A percentile compares a stretch with the other conserved stretches of the same genome.
These are phyloP conservation scores for Oryza glaberrima DNA, from an alignment of 176 grass and related monocot genomes.

Conservation along the genomic window DNA sequence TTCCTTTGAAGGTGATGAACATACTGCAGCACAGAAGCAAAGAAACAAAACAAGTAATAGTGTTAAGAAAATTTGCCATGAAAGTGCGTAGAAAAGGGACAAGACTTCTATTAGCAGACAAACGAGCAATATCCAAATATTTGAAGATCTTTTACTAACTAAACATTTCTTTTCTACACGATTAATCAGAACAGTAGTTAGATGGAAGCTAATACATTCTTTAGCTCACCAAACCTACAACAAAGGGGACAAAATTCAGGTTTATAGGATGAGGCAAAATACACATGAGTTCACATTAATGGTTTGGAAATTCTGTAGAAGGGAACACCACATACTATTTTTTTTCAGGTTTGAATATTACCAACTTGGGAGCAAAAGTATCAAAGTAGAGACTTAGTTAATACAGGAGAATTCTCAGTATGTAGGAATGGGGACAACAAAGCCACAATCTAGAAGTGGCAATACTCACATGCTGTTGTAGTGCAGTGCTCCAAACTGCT, in stretches of 20 bases:
- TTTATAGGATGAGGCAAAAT: background rate
- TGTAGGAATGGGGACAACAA: background rate
- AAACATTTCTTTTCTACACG: background rate
- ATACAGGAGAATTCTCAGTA: background rate
- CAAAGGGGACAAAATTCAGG: too few relatives aligned
- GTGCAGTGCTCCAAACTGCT: slow-evolving; percentile 28
- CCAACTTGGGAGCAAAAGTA: background rate
- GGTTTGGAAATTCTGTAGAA: background rate
- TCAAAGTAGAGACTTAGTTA: background rate
- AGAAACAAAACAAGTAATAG: background rate
- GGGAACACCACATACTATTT: background rate
- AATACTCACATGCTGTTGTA: slow-evolving; percentile 55
- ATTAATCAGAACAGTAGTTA: background rate
- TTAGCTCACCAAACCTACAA: too few relatives aligned
- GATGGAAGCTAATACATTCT: background rate
- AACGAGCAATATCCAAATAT: background rate
- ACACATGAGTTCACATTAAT: background rate
- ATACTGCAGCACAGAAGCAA: background rate
- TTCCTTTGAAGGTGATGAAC: slow-evolving; percentile 1
- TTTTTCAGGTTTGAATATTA: background rate
- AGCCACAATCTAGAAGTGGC: background rate
- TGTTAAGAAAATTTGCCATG: background rate
- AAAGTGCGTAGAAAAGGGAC: background rate
- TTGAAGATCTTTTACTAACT: background rate
- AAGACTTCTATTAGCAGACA: background rate